Percentiles rank a stretch among this genome's conserved stretches.
These are phyloP conservation scores for Ascocoryne sarcoides DNA, from an alignment of 2,329 filamentous ascomycete species.

Conservation along the genomic window DNA sequence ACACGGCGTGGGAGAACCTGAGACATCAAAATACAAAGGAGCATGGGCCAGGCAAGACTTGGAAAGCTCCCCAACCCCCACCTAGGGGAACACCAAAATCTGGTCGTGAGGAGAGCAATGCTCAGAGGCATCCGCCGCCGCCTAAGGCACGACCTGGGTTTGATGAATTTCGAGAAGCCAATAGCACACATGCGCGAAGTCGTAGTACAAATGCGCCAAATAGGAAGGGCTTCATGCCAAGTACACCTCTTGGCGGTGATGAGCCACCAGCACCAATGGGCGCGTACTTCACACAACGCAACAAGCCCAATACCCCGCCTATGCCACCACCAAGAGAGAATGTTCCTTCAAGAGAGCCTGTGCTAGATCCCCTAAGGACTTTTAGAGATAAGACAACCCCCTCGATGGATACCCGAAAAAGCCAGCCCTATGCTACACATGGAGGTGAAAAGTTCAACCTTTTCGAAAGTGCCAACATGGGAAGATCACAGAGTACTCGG, in stretches of 20 bases:
- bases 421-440: conserved; percentile 47
- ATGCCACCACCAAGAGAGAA: conserved; percentile 10
- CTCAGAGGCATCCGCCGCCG: conserved; percentile 11
- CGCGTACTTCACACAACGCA: conserved; percentile 24
- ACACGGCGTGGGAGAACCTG: conserved; percentile 28
- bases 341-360: conserved; percentile 3
- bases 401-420: conserved; percentile 41
- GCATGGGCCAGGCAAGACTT: conserved; percentile 12
- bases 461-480: conserved; percentile 36
- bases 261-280: conserved; percentile 26
- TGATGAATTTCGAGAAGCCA: conserved; percentile 15
- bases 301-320: conserved; percentile 17
- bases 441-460: conserved; percentile 52
- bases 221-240: conserved; percentile 27
- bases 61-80: conserved; percentile 15
- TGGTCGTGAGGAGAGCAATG: conserved; percentile 19
- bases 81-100: conserved; percentile 20
- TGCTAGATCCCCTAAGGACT: conserved; percentile 37
- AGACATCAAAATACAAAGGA: conserved; percentile 11
- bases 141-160: conserved; percentile 14
- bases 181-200: conserved; percentile 14
- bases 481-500: conserved; percentile 26
- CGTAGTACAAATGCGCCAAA: conserved; percentile 15
- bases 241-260: conserved; percentile 25
- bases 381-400: conserved; percentile 33